A percentile compares a stretch with the other conserved stretches of the same genome.
Evolutionary conservation across 495 filamentous ascomycete genomes (phyloP).

Genomic region (Cenococcum geophilum): DNA sequence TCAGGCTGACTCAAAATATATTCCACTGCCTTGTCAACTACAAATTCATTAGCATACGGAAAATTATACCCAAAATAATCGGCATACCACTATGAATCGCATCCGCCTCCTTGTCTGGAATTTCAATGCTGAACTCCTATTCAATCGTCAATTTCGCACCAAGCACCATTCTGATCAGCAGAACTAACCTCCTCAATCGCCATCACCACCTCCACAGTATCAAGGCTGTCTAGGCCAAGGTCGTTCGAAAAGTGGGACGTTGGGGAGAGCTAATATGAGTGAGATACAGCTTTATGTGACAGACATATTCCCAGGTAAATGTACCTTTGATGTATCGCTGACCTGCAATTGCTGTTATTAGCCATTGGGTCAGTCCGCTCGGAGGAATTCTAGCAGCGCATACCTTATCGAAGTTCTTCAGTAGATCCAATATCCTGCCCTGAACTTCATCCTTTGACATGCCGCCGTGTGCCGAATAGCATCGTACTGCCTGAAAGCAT

Average conservation of each 20-base stretch:
- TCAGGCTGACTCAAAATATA: slow-evolving; percentile 95
- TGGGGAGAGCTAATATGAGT: slow-evolving; percentile 58
- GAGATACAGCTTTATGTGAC: slow-evolving; percentile 14
- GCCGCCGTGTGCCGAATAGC: slow-evolving; percentile 77
- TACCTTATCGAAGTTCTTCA: slow-evolving; percentile 98
- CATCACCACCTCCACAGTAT: slow-evolving; percentile 99
- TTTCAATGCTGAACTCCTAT: slow-evolving; percentile 99
- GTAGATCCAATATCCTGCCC: slow-evolving; percentile 82
- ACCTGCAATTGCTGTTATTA: slow-evolving; percentile 33
- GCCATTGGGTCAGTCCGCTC: slow-evolving; percentile 8
- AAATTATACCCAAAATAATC: neutral
- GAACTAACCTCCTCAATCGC: slow-evolving; percentile 91
- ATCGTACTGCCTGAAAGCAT: slow-evolving; percentile 59
- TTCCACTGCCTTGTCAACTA: slow-evolving; percentile 90
- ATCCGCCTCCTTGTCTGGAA: slow-evolving; percentile 98
- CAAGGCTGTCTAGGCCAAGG: slow-evolving; percentile 90
- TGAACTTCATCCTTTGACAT: slow-evolving; percentile 79
- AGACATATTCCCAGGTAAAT: neutral
- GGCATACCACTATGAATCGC: slow-evolving; percentile 92
- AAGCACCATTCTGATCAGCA: neutral
- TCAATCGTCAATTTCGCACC: slow-evolving; percentile 30
- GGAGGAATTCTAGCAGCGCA: slow-evolving; percentile 32
- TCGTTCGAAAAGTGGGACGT: slow-evolving; percentile 91
- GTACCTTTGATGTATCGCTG: slow-evolving; percentile 42
- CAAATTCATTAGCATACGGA: slow-evolving; percentile 29